Percentiles rank a stretch among this genome's conserved stretches.
Evolutionary conservation across 306 rosid genomes (phyloP).

Genomic region (Cucurbita moschata): DNA sequence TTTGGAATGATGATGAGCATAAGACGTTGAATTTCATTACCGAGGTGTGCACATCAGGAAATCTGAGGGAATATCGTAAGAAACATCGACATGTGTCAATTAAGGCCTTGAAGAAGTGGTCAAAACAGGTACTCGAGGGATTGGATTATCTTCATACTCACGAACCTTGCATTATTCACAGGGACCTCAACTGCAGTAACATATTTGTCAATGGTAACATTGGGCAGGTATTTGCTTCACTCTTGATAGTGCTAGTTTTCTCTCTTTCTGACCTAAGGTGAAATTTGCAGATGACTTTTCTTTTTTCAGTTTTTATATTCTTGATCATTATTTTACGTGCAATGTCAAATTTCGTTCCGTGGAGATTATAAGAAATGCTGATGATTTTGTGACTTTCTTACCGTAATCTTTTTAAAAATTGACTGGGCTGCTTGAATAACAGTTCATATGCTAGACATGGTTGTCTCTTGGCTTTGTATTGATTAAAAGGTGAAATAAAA

Average conservation of each 20-base stretch:
- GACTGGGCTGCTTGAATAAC: neutral
- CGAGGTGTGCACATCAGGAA: conserved; percentile 78
- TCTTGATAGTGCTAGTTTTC: neutral
- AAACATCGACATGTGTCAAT: conserved; percentile 72
- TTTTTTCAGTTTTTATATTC: neutral
- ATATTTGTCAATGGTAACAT: conserved; percentile 77
- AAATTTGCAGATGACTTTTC: neutral
- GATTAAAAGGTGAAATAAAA: neutral
- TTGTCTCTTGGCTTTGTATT: neutral
- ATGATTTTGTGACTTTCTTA: neutral
- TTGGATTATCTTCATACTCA: conserved; percentile 83
- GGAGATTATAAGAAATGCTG: neutral
- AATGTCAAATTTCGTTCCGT: neutral
- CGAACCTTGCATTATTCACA: conserved; percentile 82
- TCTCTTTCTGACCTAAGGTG: neutral
- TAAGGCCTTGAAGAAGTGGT: conserved; percentile 90
- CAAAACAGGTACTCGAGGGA: conserved; percentile 79
- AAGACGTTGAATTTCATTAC: conserved; percentile 66
- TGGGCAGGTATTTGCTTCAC: conserved; percentile 44
- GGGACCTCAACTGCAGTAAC: conserved; percentile 95
- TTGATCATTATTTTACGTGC: neutral
- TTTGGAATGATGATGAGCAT: conserved; percentile 56
- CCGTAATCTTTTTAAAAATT: neutral
- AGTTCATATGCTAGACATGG: neutral
- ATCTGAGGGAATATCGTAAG: conserved; percentile 72